Percentiles rank a stretch among this genome's conserved stretches.
Evolutionary conservation across 345 rosid species (phyloP).

Genomic region (Eucalyptus brandiana): DNA sequence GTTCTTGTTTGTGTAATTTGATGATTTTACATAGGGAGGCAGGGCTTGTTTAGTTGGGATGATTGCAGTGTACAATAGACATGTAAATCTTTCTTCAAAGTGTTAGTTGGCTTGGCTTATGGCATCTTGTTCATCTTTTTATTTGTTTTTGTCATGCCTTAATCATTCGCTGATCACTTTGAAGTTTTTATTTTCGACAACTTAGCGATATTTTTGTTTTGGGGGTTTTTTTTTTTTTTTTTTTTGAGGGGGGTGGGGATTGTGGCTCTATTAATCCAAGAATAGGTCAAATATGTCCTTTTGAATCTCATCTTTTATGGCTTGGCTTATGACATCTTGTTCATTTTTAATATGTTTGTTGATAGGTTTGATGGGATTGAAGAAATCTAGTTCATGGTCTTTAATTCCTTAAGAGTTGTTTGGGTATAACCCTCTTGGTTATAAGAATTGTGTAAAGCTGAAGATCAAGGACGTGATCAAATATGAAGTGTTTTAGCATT

Average conservation of each 20-base stretch:
- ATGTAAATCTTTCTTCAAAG: not conserved
- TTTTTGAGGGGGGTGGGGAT: not conserved
- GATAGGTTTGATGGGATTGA: constrained; percentile 6
- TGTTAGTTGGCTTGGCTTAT: not conserved
- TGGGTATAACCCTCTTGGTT: not conserved
- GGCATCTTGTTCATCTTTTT: not conserved
- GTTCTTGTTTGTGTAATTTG: not conserved
- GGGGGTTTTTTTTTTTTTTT: too few species aligned
- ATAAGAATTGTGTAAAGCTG: constrained; percentile 1
- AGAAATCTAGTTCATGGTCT: not conserved
- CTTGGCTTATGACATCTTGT: not conserved
- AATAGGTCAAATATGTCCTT: not conserved
- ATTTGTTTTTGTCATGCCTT: not conserved
- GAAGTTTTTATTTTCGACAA: not conserved
- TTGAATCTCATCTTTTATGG: not conserved
- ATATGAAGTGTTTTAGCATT: constrained; percentile 6
- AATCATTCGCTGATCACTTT: not conserved
- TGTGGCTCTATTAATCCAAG: not conserved
- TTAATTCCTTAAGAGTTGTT: not conserved
- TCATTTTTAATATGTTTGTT: not conserved
- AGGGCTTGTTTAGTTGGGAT: not conserved
- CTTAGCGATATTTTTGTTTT: not conserved
- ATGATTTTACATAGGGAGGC: not conserved
- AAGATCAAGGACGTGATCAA: not conserved
- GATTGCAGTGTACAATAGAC: not conserved